Evolutionary conservation across 2,329 filamentous ascomycete genomes (phyloP), one percentile per base, ranked within the genome.

Genomic region (Pseudocercospora eumusae): DNA sequence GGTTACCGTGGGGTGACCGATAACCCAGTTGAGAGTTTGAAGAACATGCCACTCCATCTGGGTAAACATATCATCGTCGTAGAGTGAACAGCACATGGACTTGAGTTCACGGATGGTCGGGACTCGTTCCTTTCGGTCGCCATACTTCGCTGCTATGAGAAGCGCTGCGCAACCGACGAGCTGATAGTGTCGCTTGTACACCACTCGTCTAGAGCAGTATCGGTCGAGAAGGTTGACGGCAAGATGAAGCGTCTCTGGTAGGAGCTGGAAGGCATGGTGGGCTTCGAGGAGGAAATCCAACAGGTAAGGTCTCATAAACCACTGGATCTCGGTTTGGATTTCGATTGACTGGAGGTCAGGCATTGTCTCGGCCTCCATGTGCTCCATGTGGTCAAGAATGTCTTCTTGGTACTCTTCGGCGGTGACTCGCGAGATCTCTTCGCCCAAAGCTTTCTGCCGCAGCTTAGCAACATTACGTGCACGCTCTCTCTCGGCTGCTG

Each of bases 1-100:
- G 78, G 98, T 93, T 68, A 97, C 91, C 27, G 95, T 98, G 1
- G 95, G 93, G 79, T 98, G 93, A 59, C 95, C 95, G 69, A 99
- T 90, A 69, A 89, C 87, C 95, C 95, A 99, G 76, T 96, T 92
- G 63, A 99, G 85, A 1, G 95, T 99, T 80, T 97, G 96, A 70
- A 99, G 85, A 40, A 99, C 93, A 77, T 99, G 95, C 93, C 96
- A 98, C 81, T 99, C 95, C 95, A 99, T 99, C 79, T 99, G 95
- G 10, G 93, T 93, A 80, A 99, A 99, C 95, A 99, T 99, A 80
- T 96, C 93, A 55, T 96, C 92, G 73, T 99, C 95, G 79, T 99
- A 99, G 42, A 98, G 85, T 40, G 91, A 93, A 80, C 95, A 98
- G 84, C 95, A 99, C 95, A 99, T 98, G 69, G 93, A 96, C 84